These are phyloP conservation scores for Cryphonectria nitschkei DNA, from an alignment of 2,329 filamentous ascomycete species.

Conservation along the genomic window DNA sequence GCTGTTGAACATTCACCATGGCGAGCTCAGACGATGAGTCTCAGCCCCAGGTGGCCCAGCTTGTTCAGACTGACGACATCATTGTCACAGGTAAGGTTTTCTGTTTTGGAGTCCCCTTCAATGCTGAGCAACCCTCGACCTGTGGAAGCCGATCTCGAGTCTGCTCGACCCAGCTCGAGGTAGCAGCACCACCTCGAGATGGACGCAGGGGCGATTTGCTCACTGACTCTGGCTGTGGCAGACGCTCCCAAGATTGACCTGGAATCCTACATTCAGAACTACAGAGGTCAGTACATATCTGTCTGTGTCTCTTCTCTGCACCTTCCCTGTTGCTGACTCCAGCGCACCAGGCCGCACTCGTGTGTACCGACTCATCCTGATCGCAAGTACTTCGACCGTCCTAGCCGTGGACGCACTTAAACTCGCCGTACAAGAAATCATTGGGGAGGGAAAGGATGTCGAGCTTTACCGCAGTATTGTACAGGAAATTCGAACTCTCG, in stretches of 20 bases:
- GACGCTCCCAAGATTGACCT: constrained; percentile 88
- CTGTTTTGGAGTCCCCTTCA: neutral
- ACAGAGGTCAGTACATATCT: constrained; percentile 63
- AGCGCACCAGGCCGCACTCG: constrained; percentile 71
- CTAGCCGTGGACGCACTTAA: constrained; percentile 82
- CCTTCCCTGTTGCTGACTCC: constrained; percentile 14
- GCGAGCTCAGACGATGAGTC: constrained; percentile 39
- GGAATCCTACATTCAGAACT: constrained; percentile 88
- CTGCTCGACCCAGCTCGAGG: neutral
- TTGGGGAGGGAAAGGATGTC: constrained; percentile 73
- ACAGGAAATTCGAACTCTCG: constrained; percentile 64
- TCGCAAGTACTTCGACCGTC: constrained; percentile 76
- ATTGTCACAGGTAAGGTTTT: constrained; percentile 51
- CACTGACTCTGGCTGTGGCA: constrained; percentile 40
- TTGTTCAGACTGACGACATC: constrained; percentile 50
- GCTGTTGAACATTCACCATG: constrained; percentile 37
- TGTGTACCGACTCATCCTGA: constrained; percentile 78
- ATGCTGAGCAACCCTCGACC: neutral
- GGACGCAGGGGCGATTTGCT: constrained; percentile 10
- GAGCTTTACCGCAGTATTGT: constrained; percentile 71
- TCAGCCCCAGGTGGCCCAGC: constrained; percentile 49
- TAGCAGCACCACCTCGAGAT: neutral
- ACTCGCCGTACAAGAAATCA: constrained; percentile 72
- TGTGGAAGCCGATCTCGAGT: neutral
- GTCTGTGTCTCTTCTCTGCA: neutral